phyloP scores from a whole-genome alignment of 768 basidiomycete species.

The Mycena galericulata region DNA sequence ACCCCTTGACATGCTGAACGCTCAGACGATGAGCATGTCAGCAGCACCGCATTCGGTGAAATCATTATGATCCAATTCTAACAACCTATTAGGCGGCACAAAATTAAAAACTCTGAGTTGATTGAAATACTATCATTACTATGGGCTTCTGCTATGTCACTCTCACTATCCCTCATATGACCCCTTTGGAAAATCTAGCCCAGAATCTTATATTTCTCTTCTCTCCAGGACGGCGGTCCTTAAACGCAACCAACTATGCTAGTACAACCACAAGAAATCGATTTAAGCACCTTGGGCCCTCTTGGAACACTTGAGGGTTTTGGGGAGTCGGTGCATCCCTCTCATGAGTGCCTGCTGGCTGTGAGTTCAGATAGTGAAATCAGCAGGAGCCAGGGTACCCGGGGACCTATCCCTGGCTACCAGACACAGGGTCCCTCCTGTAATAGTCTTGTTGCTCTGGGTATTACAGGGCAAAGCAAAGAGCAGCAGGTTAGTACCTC shows the following conservation, averaged over 20 bases:
- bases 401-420: background rate
- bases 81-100: no score
- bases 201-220: no score
- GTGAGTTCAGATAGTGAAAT: constrained; percentile 6
- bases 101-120: no score
- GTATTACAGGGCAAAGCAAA: constrained; percentile 3
- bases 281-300: constrained; percentile 14
- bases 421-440: constrained; percentile 6
- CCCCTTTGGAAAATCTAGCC: no score
- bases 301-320: constrained; percentile 18
- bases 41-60: no score
- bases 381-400: background rate
- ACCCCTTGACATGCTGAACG: no score
- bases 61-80: no score
- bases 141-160: no score
- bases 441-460: constrained; percentile 12
- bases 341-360: constrained; percentile 10
- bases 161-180: no score
- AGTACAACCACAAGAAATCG: background rate
- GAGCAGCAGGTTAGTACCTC: constrained; percentile 4
- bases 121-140: no score
- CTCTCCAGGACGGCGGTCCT: constrained; percentile 12
- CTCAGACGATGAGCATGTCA: no score
- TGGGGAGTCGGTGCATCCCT: constrained; percentile 2
- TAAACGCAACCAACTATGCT: constrained; percentile 17